A percentile compares a stretch with the other conserved stretches of the same genome.
These are phyloP conservation scores for Paraphaeosphaeria sporulosa DNA, from an alignment of 2,329 filamentous ascomycete genomes.

Conservation along the genomic window DNA sequence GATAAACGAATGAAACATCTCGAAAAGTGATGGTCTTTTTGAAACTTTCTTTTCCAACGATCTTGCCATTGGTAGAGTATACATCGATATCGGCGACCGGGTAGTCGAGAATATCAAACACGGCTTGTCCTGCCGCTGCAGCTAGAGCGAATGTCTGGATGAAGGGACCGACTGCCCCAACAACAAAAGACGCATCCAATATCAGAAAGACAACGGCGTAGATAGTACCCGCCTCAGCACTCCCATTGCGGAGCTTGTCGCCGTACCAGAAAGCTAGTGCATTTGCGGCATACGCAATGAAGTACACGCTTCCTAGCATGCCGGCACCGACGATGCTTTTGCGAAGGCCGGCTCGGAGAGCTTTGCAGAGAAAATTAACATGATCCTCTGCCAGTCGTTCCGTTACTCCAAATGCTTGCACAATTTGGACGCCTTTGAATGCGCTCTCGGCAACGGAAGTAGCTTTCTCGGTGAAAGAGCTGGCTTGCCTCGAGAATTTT, in stretches of 20 bases:
- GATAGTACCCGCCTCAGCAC: conserved; percentile 58
- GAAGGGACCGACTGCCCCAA: conserved; percentile 69
- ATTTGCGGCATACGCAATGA: conserved; percentile 56
- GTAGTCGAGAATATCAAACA: conserved; percentile 55
- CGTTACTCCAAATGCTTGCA: conserved; percentile 58
- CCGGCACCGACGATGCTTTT: conserved; percentile 52
- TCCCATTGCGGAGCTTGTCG: conserved; percentile 34
- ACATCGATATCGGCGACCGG: conserved; percentile 49
- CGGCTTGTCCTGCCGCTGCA: conserved; percentile 58
- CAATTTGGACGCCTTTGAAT: conserved; percentile 55
- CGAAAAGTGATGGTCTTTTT: conserved; percentile 45
- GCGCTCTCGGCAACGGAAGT: conserved; percentile 56
- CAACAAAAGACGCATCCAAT: conserved; percentile 68
- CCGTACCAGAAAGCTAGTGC: conserved; percentile 57
- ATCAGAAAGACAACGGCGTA: conserved; percentile 72
- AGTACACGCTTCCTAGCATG: conserved; percentile 55
- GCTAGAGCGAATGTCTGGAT: conserved; percentile 64
- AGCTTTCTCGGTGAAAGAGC: conserved; percentile 51
- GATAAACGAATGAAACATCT: conserved; percentile 54
- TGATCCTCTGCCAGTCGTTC: conserved; percentile 51
- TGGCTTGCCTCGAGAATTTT: conserved; percentile 49
- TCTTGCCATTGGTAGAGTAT: conserved; percentile 40
- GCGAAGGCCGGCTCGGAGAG: conserved; percentile 48
- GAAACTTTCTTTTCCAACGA: conserved; percentile 28
- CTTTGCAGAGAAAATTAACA: conserved; percentile 40